A percentile compares a stretch with the other conserved stretches of the same genome.
phyloP scores from a whole-genome alignment of 805 yeast species.

The Kuraishia molischiana region DNA sequence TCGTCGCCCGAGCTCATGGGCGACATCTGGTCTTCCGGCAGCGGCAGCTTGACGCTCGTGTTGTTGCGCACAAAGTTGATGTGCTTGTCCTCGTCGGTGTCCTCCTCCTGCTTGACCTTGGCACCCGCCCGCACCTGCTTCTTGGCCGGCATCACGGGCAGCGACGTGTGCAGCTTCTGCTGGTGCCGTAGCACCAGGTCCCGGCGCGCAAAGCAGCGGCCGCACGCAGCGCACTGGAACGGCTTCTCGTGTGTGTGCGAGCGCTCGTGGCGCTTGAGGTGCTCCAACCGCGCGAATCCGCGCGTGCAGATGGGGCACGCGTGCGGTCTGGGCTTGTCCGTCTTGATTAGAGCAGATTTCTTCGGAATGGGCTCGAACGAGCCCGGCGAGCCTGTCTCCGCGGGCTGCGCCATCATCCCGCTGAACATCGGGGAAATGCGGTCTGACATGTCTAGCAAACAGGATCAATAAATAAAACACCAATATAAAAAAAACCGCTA shows the following conservation, averaged over 20 bases:
- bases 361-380: constrained; percentile 70
- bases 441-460: too few species aligned
- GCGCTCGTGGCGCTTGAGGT: constrained; percentile 85
- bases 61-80: constrained; percentile 43
- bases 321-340: constrained; percentile 93
- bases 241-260: constrained; percentile 96
- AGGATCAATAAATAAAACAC: too few species aligned
- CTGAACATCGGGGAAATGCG: too few species aligned
- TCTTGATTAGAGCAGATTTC: constrained; percentile 73
- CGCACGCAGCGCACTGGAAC: constrained; percentile 92
- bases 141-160: constrained; percentile 26
- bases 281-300: constrained; percentile 93
- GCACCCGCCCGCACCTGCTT: constrained; percentile 23
- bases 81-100: constrained; percentile 32
- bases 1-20: not conserved
- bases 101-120: constrained; percentile 12
- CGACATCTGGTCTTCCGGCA: constrained; percentile 3
- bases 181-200: constrained; percentile 86
- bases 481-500: too few species aligned
- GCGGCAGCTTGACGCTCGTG: constrained; percentile 40
- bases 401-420: too few species aligned
- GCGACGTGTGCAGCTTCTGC: constrained; percentile 74
- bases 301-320: constrained; percentile 85
- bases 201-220: constrained; percentile 89
- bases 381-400: too few species aligned